These are phyloP conservation scores for Pisolithus albus DNA, from an alignment of 768 basidiomycete species.

Conservation along the genomic window DNA sequence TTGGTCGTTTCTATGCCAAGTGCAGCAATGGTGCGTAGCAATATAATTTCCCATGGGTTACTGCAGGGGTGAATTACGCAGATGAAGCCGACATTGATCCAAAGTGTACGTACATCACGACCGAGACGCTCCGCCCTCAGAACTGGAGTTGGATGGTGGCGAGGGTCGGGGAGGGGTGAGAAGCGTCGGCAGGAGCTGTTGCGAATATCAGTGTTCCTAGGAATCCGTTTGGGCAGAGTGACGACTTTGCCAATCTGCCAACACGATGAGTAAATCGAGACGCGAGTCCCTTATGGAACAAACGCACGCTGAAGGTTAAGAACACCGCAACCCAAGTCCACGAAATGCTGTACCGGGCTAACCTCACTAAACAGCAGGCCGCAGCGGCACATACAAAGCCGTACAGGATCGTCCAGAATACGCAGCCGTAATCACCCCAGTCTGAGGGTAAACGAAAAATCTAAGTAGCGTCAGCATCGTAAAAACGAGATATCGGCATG, in stretches of 20 bases:
- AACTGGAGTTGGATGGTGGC: no score
- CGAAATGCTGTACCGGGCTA: neutral
- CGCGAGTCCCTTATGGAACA: neutral
- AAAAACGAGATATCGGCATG: neutral
- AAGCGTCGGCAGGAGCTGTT: no score
- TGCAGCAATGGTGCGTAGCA: no score
- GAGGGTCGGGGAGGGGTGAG: no score
- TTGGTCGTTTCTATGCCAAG: no score
- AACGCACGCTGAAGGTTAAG: neutral
- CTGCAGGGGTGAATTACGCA: no score
- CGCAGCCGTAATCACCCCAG: neutral
- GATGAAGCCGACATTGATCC: no score
- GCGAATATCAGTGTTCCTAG: neutral
- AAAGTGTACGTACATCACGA: no score
- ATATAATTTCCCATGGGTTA: no score
- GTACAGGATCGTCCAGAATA: neutral
- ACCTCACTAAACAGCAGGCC: neutral
- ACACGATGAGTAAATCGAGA: neutral
- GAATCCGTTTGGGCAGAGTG: neutral
- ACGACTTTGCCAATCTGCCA: neutral
- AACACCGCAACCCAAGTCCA: neutral
- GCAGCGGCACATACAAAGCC: neutral
- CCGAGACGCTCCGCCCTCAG: no score
- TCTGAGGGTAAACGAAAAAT: neutral
- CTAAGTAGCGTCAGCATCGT: neutral